Evolutionary conservation across 805 yeast species (phyloP).

Genomic region (Saccharomycopsis javanensis): DNA sequence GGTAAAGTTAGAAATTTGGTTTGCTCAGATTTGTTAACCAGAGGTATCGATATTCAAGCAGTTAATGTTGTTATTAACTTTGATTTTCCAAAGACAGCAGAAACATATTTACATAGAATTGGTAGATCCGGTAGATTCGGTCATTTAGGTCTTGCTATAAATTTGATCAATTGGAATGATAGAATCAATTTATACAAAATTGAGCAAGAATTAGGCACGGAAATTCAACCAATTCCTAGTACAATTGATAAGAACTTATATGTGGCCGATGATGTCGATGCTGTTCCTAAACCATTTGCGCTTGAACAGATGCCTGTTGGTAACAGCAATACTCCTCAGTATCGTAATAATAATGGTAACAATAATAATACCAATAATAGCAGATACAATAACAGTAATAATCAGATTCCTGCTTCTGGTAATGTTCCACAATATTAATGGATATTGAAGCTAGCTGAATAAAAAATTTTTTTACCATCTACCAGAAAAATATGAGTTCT

Average conservation of each 20-base stretch:
- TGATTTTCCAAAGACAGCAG: constrained; percentile 97
- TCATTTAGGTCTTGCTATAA: constrained; percentile 94
- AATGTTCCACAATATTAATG: not conserved
- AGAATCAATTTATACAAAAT: constrained; percentile 87
- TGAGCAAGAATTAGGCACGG: constrained; percentile 96
- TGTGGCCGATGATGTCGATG: constrained; percentile 65
- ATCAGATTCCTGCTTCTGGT: not conserved
- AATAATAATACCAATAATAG: constrained; percentile 22
- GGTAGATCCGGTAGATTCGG: constrained; percentile 99
- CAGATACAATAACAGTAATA: constrained; percentile 21
- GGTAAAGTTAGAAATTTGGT: constrained; percentile 96
- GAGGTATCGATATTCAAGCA: constrained; percentile 99
- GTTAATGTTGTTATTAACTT: constrained; percentile 96
- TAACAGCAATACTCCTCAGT: constrained; percentile 27
- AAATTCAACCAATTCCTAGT: constrained; percentile 94
- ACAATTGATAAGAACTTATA: constrained; percentile 80
- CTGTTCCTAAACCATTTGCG: constrained; percentile 85
- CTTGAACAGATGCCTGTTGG: constrained; percentile 46
- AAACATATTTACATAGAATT: constrained; percentile 94
- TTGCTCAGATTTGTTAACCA: constrained; percentile 89
- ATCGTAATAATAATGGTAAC: constrained; percentile 19
- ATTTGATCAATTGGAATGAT: constrained; percentile 94
- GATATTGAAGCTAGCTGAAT: not conserved
- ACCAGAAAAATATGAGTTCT: no score
- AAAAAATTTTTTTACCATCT: no score